phyloP scores from a whole-genome alignment of 805 yeast species.

The Spathaspora girioi region DNA sequence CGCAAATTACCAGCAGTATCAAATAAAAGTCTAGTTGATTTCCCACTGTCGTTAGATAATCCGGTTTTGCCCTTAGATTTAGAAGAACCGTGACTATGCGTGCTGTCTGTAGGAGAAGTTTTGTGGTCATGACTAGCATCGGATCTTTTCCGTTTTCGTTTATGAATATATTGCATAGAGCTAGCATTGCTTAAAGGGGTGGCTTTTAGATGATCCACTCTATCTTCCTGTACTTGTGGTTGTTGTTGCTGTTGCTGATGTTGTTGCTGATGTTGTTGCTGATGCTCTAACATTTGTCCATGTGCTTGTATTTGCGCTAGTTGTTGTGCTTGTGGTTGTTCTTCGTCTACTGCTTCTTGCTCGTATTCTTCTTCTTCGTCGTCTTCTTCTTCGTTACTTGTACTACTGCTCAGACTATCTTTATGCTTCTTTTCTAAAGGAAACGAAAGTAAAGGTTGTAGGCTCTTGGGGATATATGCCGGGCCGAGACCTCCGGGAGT shows the following conservation, averaged over 20 bases:
- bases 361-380: background rate
- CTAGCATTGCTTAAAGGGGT: background rate
- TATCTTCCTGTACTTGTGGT: background rate
- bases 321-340: background rate
- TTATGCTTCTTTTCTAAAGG: constrained; percentile 2
- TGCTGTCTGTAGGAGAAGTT: background rate
- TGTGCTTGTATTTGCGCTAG: background rate
- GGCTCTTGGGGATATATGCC: constrained; percentile 2
- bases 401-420: background rate
- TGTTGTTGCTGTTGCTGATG: background rate
- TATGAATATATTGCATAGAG: background rate
- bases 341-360: background rate
- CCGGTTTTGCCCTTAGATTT: background rate
- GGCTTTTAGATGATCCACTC: background rate
- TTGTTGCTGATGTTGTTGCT: background rate
- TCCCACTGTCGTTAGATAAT: constrained; percentile 13
- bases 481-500: background rate
- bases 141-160: background rate
- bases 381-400: background rate
- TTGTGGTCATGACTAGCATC: background rate
- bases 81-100: background rate
- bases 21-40: constrained; percentile 23
- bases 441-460: constrained; percentile 5
- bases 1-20: constrained; percentile 32
- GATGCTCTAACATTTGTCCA: background rate